Evolutionary conservation across 2,329 filamentous ascomycete species (phyloP), one percentile per base, ranked within the genome.

Genomic region (Aspergillus sp.): DNA sequence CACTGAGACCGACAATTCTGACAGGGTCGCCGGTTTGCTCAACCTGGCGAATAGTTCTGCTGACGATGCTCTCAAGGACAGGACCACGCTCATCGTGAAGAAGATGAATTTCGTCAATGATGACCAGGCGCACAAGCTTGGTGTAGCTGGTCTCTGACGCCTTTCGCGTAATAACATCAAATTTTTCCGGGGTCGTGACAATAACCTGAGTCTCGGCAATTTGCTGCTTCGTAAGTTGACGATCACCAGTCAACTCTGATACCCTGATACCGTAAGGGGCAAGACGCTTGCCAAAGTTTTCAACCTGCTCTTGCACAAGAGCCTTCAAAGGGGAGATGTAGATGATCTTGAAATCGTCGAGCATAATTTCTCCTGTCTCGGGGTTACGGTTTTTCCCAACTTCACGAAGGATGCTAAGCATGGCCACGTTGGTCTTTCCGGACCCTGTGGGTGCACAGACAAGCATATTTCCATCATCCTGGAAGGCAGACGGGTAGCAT

Each of bases 121-220:
- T 93, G 57, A 99, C 89, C 11, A 99, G 83, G 40, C 93, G 89
- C 24, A 99, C 95, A n/a, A 99, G 85, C 68, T 96, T 96, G 15
- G 93, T 99, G 76, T 99, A 99, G 67, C 92, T 96, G 54, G 95
- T 86, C 72, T 99, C 96, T 2, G 93, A 97, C 6, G 93, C 93
- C 76, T 99, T 99, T 76, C 96, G 87, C 5, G 96, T 99, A 66
- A 99, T 97, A 65, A 99, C 93, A 76, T 99, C 95, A 90, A 92
- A 99, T 78, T 99, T 99, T 76, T 99, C 95, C 19, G 95, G 95
- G 0, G 95, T 99, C 0, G 95, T 99, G 58, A 99, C 93, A 66
- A 99, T 99, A 66, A 99, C 88, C 73, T 99, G 93, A 0, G 95
- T 99, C 69, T 99, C 95, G 2, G 93, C 87, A 62, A 99, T 98